Conservation (phyloP, 2,329 filamentous ascomycete species). For the Emmonsia crescens region DNA sequence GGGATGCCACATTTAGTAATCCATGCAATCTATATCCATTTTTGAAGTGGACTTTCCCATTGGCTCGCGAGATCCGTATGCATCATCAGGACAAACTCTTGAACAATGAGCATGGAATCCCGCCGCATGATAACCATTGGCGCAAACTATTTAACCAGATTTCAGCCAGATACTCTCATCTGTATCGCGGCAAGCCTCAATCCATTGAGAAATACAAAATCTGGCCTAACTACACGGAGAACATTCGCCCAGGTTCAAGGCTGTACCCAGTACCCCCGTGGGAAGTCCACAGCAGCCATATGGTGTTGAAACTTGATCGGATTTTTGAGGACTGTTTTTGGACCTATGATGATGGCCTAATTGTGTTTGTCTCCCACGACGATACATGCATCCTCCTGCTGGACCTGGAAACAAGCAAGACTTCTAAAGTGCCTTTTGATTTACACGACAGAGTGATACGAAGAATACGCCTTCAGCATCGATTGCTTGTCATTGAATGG, state of each 20-base stretch:
- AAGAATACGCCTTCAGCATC: conserved; percentile 43
- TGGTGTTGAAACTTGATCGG: conserved; percentile 21
- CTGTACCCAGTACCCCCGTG: conserved; percentile 34
- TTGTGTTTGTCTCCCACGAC: conserved; percentile 41
- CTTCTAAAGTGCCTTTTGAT: conserved; percentile 43
- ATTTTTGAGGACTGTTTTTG: conserved; percentile 37
- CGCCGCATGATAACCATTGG: conserved; percentile 9
- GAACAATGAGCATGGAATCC: neutral
- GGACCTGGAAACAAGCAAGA: conserved; percentile 39
- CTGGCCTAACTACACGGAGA: conserved; percentile 19
- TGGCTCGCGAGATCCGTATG: conserved; percentile 43
- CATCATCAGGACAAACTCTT: conserved; percentile 10
- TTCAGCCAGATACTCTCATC: conserved; percentile 45
- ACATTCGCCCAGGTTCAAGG: conserved; percentile 26
- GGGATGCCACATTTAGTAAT: conserved; percentile 42
- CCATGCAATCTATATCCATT: conserved; percentile 38
- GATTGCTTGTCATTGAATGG: conserved; percentile 55
- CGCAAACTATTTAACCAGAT: conserved; percentile 38
- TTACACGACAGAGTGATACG: conserved; percentile 41
- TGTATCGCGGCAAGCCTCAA: conserved; percentile 40
- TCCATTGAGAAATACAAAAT: conserved; percentile 37
- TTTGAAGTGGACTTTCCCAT: conserved; percentile 43
- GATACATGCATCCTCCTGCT: conserved; percentile 33
- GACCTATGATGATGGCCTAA: conserved; percentile 47
- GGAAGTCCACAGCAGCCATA: conserved; percentile 31